A percentile compares a stretch with the other conserved stretches of the same genome.
Conservation (phyloP, 139 green algal genomes). For the Medakamo hakoo region DNA sequence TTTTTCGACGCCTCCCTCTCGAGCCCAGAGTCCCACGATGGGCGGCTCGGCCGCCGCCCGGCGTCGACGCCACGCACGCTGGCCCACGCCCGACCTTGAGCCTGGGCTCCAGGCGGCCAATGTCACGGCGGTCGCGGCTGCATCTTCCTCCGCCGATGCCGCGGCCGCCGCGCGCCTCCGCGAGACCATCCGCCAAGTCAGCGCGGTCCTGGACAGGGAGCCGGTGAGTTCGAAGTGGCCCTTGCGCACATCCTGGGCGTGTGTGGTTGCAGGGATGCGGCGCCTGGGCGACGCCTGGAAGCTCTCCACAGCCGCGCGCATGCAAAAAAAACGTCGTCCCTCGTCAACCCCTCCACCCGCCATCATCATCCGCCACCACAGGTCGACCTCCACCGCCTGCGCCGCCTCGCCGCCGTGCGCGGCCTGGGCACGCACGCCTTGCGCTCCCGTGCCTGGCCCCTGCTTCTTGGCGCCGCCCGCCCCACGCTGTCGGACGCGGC, state of each 20-base stretch:
- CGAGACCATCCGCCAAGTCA: slow-evolving; percentile 18
- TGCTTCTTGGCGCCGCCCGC: slow-evolving; percentile 41
- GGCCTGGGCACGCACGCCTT: slow-evolving; percentile 52
- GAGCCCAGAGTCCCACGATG: no score
- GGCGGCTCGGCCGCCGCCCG: no score
- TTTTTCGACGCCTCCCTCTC: no score
- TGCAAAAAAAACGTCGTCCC: slow-evolving; percentile 5
- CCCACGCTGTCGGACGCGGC: neutral
- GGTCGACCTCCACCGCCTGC: slow-evolving; percentile 33
- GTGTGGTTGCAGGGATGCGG: no score
- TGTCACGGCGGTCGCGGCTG: no score
- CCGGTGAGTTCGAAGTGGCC: slow-evolving; percentile 9
- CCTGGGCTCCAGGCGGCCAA: no score
- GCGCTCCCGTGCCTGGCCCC: slow-evolving; percentile 43
- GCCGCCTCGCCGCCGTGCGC: slow-evolving; percentile 41
- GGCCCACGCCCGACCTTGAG: no score
- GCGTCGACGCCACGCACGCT: no score
- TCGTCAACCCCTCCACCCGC: slow-evolving; percentile 4
- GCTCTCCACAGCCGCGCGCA: neutral
- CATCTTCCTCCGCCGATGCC: no score
- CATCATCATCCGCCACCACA: slow-evolving; percentile 9
- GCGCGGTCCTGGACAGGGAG: slow-evolving; percentile 7
- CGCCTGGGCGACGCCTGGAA: no score
- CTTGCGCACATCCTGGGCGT: no score
- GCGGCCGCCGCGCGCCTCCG: no score